Conservation (phyloP, 306 rosid species). For the Inga leiocalycina region DNA sequence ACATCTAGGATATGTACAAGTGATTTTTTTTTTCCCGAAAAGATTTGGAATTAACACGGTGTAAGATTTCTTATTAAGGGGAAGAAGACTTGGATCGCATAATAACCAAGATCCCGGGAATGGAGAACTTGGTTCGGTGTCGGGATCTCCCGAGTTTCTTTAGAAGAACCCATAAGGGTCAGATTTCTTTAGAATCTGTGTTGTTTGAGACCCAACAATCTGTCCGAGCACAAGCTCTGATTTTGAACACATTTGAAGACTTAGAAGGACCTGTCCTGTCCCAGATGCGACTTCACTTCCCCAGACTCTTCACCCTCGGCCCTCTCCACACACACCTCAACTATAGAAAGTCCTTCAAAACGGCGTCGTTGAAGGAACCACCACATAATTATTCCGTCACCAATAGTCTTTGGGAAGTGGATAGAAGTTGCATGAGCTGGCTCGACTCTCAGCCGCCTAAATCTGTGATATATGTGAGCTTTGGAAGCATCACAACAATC, state of each 20-base stretch:
- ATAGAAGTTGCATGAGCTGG: slow-evolving; percentile 54
- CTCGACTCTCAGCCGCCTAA: slow-evolving; percentile 45
- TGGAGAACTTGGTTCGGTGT: slow-evolving; percentile 56
- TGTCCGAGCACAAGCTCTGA: slow-evolving; percentile 36
- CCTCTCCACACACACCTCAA: slow-evolving; percentile 54
- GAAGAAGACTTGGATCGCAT: slow-evolving; percentile 60
- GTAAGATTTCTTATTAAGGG: not conserved
- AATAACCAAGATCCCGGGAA: slow-evolving; percentile 34
- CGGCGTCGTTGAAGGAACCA: not conserved
- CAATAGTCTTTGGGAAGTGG: slow-evolving; percentile 28
- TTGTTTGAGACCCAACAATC: slow-evolving; percentile 7
- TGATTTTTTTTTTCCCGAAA: too few species aligned
- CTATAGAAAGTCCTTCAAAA: not conserved
- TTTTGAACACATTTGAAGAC: slow-evolving; percentile 68
- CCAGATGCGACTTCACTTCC: slow-evolving; percentile 28
- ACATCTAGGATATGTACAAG: too few species aligned
- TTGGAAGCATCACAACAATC: slow-evolving; percentile 41
- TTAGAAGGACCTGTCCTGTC: slow-evolving; percentile 50
- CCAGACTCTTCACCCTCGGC: slow-evolving; percentile 48
- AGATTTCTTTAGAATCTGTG: not conserved
- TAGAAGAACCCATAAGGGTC: not conserved
- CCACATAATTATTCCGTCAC: not conserved
- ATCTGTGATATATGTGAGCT: slow-evolving; percentile 51
- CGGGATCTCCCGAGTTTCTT: slow-evolving; percentile 59
- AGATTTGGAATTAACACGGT: too few species aligned